A percentile compares a stretch with the other conserved stretches of the same genome.
These are phyloP conservation scores for Orychophragmus violaceus DNA, from an alignment of 345 rosid genomes.

Conservation along the genomic window DNA sequence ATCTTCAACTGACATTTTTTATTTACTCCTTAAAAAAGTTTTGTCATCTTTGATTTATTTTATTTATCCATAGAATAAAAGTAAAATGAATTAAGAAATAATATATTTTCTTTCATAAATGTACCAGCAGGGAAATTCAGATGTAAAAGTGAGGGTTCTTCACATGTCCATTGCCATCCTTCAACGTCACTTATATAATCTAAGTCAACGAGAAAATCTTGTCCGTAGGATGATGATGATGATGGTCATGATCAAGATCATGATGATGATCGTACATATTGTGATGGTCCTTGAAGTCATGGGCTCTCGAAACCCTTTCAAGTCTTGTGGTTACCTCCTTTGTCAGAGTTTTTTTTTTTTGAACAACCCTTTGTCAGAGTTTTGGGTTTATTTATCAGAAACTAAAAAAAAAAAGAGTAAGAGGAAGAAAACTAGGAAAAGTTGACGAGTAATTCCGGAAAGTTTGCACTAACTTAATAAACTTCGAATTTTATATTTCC, in stretches of 20 bases:
- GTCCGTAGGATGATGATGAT: conserved; percentile 24
- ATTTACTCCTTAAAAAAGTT: not conserved
- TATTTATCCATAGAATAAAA: not conserved
- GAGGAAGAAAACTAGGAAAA: not conserved
- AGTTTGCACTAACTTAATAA: not conserved
- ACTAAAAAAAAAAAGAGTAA: not conserved
- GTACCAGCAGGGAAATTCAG: conserved; percentile 21
- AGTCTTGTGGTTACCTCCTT: conserved; percentile 8
- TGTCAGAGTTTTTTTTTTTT: conserved; percentile 23
- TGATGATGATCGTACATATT: conserved; percentile 16
- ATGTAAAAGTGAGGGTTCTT: conserved; percentile 26
- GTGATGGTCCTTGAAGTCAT: conserved; percentile 29
- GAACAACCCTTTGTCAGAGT: conserved; percentile 29
- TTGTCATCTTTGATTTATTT: not conserved
- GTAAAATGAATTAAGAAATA: too few relatives aligned
- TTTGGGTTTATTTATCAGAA: conserved; percentile 11
- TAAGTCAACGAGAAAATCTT: conserved; percentile 33
- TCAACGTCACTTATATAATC: conserved; percentile 27
- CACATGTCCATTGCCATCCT: conserved; percentile 33
- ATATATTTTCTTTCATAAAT: conserved; percentile 19
- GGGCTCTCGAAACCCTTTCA: conserved; percentile 18
- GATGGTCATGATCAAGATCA: not conserved
- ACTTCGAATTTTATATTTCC: not conserved
- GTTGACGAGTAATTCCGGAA: not conserved
- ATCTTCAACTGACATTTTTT: not conserved